Conservation (phyloP, 441 rosid genomes). For the Euphorbia corollata region DNA sequence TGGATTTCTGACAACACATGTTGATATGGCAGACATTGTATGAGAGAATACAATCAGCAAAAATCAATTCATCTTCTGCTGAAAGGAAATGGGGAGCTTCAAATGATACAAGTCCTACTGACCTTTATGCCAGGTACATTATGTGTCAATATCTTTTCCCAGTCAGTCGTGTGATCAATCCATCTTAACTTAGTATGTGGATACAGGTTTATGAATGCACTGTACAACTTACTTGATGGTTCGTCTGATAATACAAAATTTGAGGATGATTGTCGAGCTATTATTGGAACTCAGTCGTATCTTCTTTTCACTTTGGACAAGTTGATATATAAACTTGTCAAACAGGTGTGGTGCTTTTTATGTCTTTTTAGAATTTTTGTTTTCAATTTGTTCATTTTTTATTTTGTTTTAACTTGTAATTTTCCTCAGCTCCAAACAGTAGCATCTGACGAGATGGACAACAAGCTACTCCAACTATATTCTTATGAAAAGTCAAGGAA, state of each 20-base stretch:
- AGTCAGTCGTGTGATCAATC: slow-evolving; percentile 10
- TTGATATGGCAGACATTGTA: slow-evolving; percentile 57
- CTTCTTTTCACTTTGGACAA: slow-evolving; percentile 92
- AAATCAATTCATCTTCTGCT: slow-evolving; percentile 74
- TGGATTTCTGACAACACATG: slow-evolving; percentile 1
- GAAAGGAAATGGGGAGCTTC: slow-evolving; percentile 91
- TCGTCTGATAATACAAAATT: slow-evolving; percentile 89
- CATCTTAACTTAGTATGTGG: slow-evolving; percentile 13
- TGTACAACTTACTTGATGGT: slow-evolving; percentile 90
- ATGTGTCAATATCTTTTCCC: slow-evolving; percentile 13
- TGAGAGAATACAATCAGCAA: slow-evolving; percentile 86
- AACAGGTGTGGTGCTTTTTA: slow-evolving; percentile 51
- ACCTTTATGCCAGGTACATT: slow-evolving; percentile 76
- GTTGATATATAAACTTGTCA: slow-evolving; percentile 82
- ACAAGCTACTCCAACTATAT: slow-evolving; percentile 73
- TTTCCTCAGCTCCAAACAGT: slow-evolving; percentile 72
- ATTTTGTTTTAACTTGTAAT: not conserved
- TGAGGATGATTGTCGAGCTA: slow-evolving; percentile 95
- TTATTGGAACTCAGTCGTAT: slow-evolving; percentile 93
- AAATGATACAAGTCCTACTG: slow-evolving; percentile 54
- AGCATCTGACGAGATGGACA: slow-evolving; percentile 82
- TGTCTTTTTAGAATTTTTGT: not conserved
- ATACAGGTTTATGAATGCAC: slow-evolving; percentile 83
- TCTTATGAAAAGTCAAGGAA: slow-evolving; percentile 78
- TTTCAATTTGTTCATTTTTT: not conserved